Evolutionary conservation across 2,329 filamentous ascomycete genomes (phyloP), one percentile per base, ranked within the genome.

Genomic region (Ascosphaera pollenicola): DNA sequence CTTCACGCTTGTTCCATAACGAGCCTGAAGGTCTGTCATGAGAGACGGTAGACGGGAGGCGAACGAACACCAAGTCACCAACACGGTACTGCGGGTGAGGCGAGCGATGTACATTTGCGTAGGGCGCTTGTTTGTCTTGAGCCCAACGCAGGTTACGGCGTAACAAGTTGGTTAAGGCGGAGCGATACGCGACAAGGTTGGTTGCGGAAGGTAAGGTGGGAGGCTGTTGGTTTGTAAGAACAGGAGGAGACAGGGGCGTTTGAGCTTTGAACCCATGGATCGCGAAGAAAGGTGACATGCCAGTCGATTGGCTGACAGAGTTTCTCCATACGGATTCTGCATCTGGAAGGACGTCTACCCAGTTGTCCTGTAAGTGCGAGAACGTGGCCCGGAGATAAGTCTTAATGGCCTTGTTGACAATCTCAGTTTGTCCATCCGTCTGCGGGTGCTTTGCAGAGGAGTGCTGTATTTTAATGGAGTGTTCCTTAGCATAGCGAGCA

Each of bases 341-440:
- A 16, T 18, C 26, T 6, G 31, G 16, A 18, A 44, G n/a, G 3
- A 8, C 19, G 3, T 28, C 15, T 3, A 16, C 31, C 38, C 38
- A 44, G 38, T 42, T 28, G 36, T 44, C 42, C 24, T 44, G 42
- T 19, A 19, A 19, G 16, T 42, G 35, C 2, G 3, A 26, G 16
- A 26, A 30, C 24, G 31, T 41, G 2, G 16, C n/a, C 11, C 38
- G 26, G 8, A 46, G 37, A 30, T 44, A 44, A 36, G 41, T 17
- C 34, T 46, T 41, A 15, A 46, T 36, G n/a, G 40, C 31, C 19
- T 32, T 15, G 37, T 46, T 46, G 7, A 46, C 16, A 8, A 30
- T 8, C 39, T 46, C 44, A 1, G 36, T 46, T 38, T 44, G 42
- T 6, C 44, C 35, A 42, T 46, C 43, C 5, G 41, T 42, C 37